Conservation (phyloP, 1,284 basidiomycete species). For the Porphyrellus sp. region DNA sequence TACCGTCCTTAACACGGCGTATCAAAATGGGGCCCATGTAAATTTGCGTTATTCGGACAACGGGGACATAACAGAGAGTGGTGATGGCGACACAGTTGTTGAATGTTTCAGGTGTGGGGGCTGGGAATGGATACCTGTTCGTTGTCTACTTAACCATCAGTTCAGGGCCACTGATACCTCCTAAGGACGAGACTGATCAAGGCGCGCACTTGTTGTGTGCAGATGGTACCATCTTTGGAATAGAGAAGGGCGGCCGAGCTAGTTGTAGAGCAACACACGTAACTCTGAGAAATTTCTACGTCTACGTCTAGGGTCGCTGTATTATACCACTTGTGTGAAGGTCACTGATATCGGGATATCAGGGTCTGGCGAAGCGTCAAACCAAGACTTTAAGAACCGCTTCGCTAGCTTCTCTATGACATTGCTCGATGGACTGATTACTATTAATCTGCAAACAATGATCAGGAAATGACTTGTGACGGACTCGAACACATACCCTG, state of each 20-base stretch:
- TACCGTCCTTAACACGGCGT: constrained; percentile 62
- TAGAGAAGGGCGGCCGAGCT: constrained; percentile 55
- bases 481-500: constrained; percentile 31
- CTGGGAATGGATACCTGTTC: constrained; percentile 83
- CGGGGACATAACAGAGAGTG: constrained; percentile 43
- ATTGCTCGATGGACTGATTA: constrained; percentile 68
- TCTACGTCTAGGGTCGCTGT: constrained; percentile 38
- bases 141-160: constrained; percentile 32
- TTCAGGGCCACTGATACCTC: constrained; percentile 10
- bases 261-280: constrained; percentile 43
- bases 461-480: not conserved
- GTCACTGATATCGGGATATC: constrained; percentile 1
- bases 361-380: constrained; percentile 23
- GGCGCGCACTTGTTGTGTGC: constrained; percentile 66
- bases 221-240: constrained; percentile 65
- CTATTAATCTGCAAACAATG: constrained; percentile 65
- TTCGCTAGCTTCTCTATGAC: constrained; percentile 59
- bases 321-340: constrained; percentile 14
- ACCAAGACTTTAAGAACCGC: constrained; percentile 50
- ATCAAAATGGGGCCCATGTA: constrained; percentile 71
- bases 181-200: constrained; percentile 53
- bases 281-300: constrained; percentile 39
- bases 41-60: constrained; percentile 52
- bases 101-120: constrained; percentile 80
- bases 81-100: constrained; percentile 56